Evolutionary conservation across 495 filamentous ascomycete genomes (phyloP), one percentile per base, ranked within the genome.

Genomic region (Cercophora sp.): DNA sequence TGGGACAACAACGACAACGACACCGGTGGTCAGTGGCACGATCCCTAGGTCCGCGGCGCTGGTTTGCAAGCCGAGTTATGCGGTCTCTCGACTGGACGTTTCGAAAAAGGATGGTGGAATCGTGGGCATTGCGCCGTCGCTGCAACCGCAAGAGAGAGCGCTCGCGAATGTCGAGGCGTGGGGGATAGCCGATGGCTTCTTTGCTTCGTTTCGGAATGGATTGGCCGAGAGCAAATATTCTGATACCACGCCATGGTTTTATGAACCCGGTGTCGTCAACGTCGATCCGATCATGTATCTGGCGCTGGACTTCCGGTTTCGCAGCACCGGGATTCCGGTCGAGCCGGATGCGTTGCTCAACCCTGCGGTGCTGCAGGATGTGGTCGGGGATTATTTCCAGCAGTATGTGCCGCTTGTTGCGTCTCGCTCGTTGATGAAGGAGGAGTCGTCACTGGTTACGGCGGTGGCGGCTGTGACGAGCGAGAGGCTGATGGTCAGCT

Each of bases 51-150:
- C 63, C 2, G 15, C 54, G 23, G 41, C 54, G 32, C 45, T 66
- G 9, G 31, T 63, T 6, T 66, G 60, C 51, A 57, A 36, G 20
- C 59, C 62, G 2, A 56, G 25, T 3, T 66, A 66, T 32, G 29
- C 13, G 8, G 56, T 63, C 27, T 47, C 19, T 18, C 31, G 24
- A 51, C 56, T 66, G n/a, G 54, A 54, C n/a, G 58, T 66, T 6
- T 31, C 46, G 6, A 60, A 49, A 42, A 47, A 29, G 19, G 51
- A 49, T 25, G 39, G 37, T 15, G 51, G 24, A 2, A 13, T 61
- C 2, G 24, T 52, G 23, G 48, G 29, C 13, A 42, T 61, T 24
- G 26, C 43, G 11, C 47, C 48, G 2, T 43, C 41, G 8, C 16
- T 16, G 4, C 22, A 19, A n/a, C 8, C n/a, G 0, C 49, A 29